These are phyloP conservation scores for Boletus barrowsii DNA, from an alignment of 768 basidiomycete species.

Conservation along the genomic window DNA sequence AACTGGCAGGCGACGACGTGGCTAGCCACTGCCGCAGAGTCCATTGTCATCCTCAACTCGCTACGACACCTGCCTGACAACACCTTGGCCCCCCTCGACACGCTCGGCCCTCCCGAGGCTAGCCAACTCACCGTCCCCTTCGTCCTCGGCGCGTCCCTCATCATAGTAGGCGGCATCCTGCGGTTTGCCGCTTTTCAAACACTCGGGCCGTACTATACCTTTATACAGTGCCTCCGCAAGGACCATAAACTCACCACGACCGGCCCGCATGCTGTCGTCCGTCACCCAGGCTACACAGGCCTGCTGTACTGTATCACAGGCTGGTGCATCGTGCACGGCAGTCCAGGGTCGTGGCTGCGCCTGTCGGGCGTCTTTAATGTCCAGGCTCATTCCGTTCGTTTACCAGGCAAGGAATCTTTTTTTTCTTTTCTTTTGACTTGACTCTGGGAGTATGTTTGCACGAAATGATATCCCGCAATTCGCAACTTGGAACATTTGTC, in stretches of 20 bases:
- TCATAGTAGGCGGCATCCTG: slow-evolving; percentile 1
- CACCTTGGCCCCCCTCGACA: not conserved
- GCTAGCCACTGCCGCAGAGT: not conserved
- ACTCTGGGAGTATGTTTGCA: too few species aligned
- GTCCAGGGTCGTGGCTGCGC: not conserved
- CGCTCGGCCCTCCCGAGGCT: slow-evolving; percentile 8
- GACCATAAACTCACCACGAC: slow-evolving; percentile 23
- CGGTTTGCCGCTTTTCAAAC: slow-evolving; percentile 4
- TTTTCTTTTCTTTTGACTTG: too few species aligned
- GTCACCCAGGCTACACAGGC: slow-evolving; percentile 28
- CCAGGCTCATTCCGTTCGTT: slow-evolving; percentile 4
- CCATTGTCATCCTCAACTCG: not conserved
- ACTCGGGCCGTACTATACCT: slow-evolving; percentile 23
- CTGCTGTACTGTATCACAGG: not conserved
- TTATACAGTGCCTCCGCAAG: slow-evolving; percentile 14
- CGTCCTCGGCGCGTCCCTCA: slow-evolving; percentile 4
- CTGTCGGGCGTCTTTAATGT: slow-evolving; percentile 6
- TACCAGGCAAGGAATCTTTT: not conserved
- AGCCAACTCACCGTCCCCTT: slow-evolving; percentile 2
- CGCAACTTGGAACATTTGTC: not conserved
- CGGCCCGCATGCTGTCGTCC: slow-evolving; percentile 25
- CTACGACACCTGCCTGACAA: not conserved
- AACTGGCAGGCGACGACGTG: not conserved
- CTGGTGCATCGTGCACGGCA: not conserved
- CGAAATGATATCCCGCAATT: not conserved